A percentile compares a stretch with the other conserved stretches of the same genome.
phyloP scores from a whole-genome alignment of 495 filamentous ascomycete genomes.

The Evernia prunastri region DNA sequence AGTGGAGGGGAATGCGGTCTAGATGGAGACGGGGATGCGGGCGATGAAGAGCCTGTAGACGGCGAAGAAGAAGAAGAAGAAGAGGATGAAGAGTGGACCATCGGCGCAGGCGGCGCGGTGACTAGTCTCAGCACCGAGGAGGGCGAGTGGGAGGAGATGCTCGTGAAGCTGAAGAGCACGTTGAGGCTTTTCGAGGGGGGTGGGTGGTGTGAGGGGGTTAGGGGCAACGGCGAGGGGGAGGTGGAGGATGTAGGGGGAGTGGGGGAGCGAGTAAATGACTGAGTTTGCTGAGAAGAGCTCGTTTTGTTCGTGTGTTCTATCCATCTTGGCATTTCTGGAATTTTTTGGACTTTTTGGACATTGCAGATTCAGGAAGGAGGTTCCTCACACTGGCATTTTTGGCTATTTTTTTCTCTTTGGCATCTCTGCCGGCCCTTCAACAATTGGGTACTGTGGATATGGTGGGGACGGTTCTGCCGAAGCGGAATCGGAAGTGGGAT shows the following conservation, averaged over 20 bases:
- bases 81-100: constrained; percentile 51
- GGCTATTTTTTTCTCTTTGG: too few species aligned
- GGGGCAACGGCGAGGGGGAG: background rate
- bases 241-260: background rate
- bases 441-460: background rate
- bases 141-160: constrained; percentile 89
- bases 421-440: background rate
- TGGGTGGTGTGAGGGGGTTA: too few species aligned
- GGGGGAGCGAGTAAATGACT: background rate
- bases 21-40: constrained; percentile 1
- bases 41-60: background rate
- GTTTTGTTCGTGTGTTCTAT: too few species aligned
- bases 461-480: background rate
- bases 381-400: too few species aligned
- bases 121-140: constrained; percentile 69
- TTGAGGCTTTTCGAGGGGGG: constrained; percentile 42
- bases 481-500: too few species aligned
- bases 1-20: constrained; percentile 10
- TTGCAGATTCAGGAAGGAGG: too few species aligned
- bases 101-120: constrained; percentile 85
- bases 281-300: background rate
- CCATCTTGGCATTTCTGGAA: too few species aligned
- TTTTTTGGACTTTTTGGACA: too few species aligned
- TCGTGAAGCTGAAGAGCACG: constrained; percentile 67
- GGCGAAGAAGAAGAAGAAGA: constrained; percentile 5